Evolutionary conservation across 2,329 filamentous ascomycete species (phyloP).

Genomic region (Tolypocladium inflatum): DNA sequence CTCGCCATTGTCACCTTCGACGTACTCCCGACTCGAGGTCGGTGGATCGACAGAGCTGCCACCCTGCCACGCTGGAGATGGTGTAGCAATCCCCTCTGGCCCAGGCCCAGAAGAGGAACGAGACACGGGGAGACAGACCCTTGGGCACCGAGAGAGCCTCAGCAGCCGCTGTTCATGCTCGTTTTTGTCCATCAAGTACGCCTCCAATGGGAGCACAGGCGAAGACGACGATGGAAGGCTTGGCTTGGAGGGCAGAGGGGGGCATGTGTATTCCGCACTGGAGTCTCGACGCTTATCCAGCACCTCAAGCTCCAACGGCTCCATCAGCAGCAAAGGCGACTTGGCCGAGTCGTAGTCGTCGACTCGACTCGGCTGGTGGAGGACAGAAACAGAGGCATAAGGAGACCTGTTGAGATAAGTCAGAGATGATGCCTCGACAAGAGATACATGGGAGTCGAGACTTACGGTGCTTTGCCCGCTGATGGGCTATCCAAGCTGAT

Average conservation of each 20-base stretch:
- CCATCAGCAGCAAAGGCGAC: conserved; percentile 1
- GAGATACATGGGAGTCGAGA: not conserved
- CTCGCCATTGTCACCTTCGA: not conserved
- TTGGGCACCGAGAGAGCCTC: not conserved
- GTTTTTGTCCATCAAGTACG: conserved; percentile 1
- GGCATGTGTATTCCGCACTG: not conserved
- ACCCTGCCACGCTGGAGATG: no score
- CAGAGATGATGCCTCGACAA: not conserved
- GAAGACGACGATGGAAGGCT: not conserved
- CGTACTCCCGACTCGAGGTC: not conserved
- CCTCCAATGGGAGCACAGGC: not conserved
- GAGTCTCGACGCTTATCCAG: not conserved
- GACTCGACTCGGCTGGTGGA: not conserved
- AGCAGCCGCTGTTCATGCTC: conserved; percentile 1
- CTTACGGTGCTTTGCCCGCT: not conserved
- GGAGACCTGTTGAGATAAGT: not conserved
- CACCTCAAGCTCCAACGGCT: not conserved
- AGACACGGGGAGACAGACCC: no score
- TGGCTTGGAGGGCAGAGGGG: not conserved
- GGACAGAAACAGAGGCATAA: not conserved
- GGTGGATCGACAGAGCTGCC: no score
- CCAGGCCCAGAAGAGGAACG: no score
- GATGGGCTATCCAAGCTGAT: not conserved
- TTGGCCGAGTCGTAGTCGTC: not conserved
- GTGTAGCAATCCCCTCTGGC: no score